Conservation (phyloP, 306 rosid genomes). For the Quillaja saponaria region DNA sequence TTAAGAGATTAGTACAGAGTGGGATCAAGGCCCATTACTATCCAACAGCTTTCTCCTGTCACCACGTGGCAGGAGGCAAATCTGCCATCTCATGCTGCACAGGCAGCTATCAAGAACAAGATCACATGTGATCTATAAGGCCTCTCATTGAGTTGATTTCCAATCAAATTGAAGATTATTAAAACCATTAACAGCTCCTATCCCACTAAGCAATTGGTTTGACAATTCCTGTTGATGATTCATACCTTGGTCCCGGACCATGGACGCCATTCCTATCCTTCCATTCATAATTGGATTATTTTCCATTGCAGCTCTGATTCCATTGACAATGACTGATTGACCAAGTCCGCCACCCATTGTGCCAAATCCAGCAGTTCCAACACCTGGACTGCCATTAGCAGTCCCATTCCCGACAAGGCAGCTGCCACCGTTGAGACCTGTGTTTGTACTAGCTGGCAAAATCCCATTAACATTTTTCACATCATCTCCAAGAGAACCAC, state of each 20-base stretch:
- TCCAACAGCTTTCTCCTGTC: constrained; percentile 34
- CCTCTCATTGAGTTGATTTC: constrained; percentile 74
- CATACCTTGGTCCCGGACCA: constrained; percentile 81
- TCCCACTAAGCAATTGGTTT: constrained; percentile 79
- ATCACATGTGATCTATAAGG: constrained; percentile 30
- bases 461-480: constrained; percentile 73
- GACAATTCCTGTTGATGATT: constrained; percentile 84
- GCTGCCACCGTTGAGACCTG: constrained; percentile 59
- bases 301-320: constrained; percentile 73
- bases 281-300: constrained; percentile 81
- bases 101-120: constrained; percentile 47
- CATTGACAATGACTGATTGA: constrained; percentile 75
- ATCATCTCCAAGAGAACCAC: constrained; percentile 69
- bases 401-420: constrained; percentile 61
- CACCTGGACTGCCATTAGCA: constrained; percentile 54
- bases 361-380: constrained; percentile 62
- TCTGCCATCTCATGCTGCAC: constrained; percentile 57
- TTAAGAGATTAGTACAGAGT: constrained; percentile 64
- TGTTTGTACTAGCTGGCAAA: constrained; percentile 47
- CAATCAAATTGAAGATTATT: constrained; percentile 87
- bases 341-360: constrained; percentile 62
- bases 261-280: constrained; percentile 76
- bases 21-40: constrained; percentile 62
- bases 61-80: constrained; percentile 47
- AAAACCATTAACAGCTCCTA: constrained; percentile 81